phyloP scores from a whole-genome alignment of 2,329 filamentous ascomycete genomes.

The Paecilomyces variotii region DNA sequence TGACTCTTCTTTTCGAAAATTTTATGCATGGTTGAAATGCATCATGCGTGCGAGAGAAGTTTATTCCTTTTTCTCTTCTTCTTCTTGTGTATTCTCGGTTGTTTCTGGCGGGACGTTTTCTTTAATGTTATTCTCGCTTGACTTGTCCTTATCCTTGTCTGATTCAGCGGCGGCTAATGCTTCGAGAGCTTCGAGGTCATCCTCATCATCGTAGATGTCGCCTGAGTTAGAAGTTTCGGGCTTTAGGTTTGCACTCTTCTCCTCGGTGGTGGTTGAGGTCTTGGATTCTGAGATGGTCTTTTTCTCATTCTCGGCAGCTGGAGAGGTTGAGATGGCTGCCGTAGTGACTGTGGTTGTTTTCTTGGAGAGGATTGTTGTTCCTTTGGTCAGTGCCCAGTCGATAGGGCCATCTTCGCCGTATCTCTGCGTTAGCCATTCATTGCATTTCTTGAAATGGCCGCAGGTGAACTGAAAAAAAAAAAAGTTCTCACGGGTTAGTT shows the following conservation, averaged over 20 bases:
- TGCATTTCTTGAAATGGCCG: conserved; percentile 41
- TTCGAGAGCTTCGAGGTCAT: conserved; percentile 34
- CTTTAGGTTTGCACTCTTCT: conserved; percentile 4
- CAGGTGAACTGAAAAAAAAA: conserved; percentile 28
- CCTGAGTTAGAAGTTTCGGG: conserved; percentile 11
- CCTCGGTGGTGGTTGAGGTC: not conserved
- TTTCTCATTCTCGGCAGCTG: conserved; percentile 14
- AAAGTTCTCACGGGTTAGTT: not conserved
- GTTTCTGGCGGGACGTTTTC: not conserved
- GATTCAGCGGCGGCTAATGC: conserved; percentile 26
- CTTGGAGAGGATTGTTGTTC: conserved; percentile 6
- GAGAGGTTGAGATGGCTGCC: conserved; percentile 7
- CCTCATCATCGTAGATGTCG: conserved; percentile 24
- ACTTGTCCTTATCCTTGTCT: conserved; percentile 1
- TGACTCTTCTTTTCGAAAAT: too few species aligned
- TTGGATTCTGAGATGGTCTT: conserved; percentile 7
- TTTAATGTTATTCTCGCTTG: not conserved
- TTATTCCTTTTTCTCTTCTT: not conserved
- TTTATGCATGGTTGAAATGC: not conserved
- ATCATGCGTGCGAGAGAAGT: not conserved
- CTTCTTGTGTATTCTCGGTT: not conserved
- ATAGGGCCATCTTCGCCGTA: conserved; percentile 77
- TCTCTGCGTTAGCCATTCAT: conserved; percentile 62
- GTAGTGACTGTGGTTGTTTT: conserved; percentile 4
- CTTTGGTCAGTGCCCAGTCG: conserved; percentile 64